Percentiles rank a stretch among this genome's conserved stretches.
These are phyloP conservation scores for Cucumis melo DNA, from an alignment of 306 rosid genomes.

Conservation along the genomic window DNA sequence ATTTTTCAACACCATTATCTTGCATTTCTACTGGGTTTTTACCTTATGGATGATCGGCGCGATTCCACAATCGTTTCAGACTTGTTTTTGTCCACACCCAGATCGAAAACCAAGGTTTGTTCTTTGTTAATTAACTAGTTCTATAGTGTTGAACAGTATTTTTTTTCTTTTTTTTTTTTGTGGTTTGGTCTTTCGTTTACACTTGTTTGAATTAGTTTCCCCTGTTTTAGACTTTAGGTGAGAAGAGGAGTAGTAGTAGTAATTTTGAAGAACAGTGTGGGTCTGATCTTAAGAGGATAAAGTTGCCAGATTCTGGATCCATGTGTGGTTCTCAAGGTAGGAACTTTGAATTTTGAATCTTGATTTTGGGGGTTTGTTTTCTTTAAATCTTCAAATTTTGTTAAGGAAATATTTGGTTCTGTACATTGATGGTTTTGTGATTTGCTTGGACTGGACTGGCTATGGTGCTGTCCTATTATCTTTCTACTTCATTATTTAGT, in stretches of 20 bases:
- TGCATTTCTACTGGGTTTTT: not conserved
- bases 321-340: conserved; percentile 47
- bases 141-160: not conserved
- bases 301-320: conserved; percentile 58
- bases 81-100: not conserved
- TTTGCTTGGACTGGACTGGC: not conserved
- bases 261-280: conserved; percentile 24
- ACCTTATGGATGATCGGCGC: conserved; percentile 6
- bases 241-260: conserved; percentile 33
- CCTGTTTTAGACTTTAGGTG: conserved; percentile 22
- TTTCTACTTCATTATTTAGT: not conserved
- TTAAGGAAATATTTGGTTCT: not conserved
- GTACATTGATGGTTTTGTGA: not conserved
- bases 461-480: not conserved
- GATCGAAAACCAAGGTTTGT: conserved; percentile 3
- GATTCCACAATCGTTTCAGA: not conserved
- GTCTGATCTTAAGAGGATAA: conserved; percentile 39
- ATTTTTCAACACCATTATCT: not conserved
- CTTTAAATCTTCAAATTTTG: not conserved
- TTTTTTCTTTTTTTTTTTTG: not conserved
- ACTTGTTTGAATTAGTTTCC: not conserved
- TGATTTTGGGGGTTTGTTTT: not conserved
- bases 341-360: not conserved
- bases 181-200: not conserved
- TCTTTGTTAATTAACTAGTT: not conserved